Percentiles rank a stretch among this genome's conserved stretches.
Evolutionary conservation across 352 stramenopile species (phyloP).

Genomic region (Globisporangium alternatum): DNA sequence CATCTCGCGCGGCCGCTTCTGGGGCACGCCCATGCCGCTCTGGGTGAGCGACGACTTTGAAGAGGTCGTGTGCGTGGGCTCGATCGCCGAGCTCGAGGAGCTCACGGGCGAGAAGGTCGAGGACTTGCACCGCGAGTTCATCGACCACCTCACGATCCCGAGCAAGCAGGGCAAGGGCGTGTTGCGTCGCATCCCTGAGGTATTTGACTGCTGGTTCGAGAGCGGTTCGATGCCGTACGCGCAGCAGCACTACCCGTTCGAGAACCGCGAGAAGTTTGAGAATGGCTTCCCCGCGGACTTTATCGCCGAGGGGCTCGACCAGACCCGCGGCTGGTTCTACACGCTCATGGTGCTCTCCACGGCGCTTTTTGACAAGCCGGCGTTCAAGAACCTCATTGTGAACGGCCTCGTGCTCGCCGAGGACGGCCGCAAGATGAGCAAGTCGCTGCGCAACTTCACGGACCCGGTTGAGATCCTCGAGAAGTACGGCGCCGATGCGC

Average conservation of each 20-base stretch:
- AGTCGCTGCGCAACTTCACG: constrained; percentile 99
- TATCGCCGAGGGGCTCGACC: constrained; percentile 99
- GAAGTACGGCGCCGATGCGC: constrained; percentile 97
- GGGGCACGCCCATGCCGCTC: constrained; percentile 98
- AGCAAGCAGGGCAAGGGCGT: constrained; percentile 90
- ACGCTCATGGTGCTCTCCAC: constrained; percentile 99
- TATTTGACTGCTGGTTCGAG: constrained; percentile 99
- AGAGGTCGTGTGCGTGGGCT: constrained; percentile 97
- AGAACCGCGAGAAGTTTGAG: constrained; percentile 98
- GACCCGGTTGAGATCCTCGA: constrained; percentile 93
- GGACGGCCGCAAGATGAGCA: constrained; percentile 99
- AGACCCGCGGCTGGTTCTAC: constrained; percentile 99
- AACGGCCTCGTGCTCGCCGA: constrained; percentile 98
- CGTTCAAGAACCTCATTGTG: constrained; percentile 99
- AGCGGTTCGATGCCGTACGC: constrained; percentile 99
- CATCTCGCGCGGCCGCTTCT: constrained; percentile 98
- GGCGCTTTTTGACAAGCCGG: constrained; percentile 98
- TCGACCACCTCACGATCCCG: constrained; percentile 98
- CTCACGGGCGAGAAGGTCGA: constrained; percentile 90
- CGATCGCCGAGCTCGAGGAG: constrained; percentile 95
- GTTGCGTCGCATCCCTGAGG: constrained; percentile 85
- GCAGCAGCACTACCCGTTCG: constrained; percentile 99
- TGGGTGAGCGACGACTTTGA: constrained; percentile 98
- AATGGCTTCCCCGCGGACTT: constrained; percentile 98
- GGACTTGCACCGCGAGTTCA: constrained; percentile 98